Percentiles rank a stretch among this genome's conserved stretches.
phyloP scores from a whole-genome alignment of 768 basidiomycete species.

The Lyophyllum decastes region DNA sequence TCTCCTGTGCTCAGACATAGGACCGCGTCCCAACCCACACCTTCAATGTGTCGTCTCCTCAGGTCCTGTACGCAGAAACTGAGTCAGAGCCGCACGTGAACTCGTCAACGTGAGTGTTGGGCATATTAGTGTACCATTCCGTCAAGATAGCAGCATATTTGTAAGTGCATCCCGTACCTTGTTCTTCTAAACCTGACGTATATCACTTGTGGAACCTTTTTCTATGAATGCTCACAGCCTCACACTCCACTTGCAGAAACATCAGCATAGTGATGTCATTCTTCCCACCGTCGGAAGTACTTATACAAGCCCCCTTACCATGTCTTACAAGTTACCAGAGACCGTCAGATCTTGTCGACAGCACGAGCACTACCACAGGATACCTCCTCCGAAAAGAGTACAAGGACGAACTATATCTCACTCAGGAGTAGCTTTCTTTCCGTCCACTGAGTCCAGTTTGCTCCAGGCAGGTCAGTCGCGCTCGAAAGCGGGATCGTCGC shows the following conservation, averaged over 20 bases:
- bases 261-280: constrained; percentile 6
- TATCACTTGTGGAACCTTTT: not conserved
- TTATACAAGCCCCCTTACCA: not conserved
- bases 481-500: not conserved
- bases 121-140: no score
- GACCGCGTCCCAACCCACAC: no score
- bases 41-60: no score
- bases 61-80: no score
- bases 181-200: constrained; percentile 1
- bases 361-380: not conserved
- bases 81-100: no score
- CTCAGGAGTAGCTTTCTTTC: not conserved
- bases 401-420: not conserved
- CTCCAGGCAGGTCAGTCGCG: not conserved
- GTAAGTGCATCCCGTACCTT: not conserved
- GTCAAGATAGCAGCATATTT: no score
- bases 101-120: no score
- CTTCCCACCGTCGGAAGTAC: constrained; percentile 2
- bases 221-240: not conserved
- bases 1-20: no score
- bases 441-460: no score
- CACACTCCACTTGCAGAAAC: not conserved
- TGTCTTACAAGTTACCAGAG: constrained; percentile 2
- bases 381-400: not conserved
- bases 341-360: not conserved